These are phyloP conservation scores for Colletotrichum simmondsii DNA, from an alignment of 2,329 filamentous ascomycete genomes.

Conservation along the genomic window DNA sequence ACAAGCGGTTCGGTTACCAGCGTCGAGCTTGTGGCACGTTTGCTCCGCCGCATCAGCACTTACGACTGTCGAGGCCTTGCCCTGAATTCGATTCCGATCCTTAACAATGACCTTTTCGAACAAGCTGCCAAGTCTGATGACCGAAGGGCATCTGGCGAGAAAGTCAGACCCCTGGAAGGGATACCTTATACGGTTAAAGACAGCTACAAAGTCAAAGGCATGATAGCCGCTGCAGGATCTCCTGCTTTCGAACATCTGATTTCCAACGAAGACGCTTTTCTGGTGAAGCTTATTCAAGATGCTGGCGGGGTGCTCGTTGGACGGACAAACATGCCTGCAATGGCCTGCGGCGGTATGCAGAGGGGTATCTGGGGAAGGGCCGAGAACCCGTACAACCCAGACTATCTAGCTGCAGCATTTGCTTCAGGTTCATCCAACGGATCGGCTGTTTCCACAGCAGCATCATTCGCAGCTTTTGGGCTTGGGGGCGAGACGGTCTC, in stretches of 20 bases:
- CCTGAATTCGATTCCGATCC: too few relatives aligned
- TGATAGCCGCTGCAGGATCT: slow-evolving; percentile 65
- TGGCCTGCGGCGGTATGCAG: slow-evolving; percentile 66
- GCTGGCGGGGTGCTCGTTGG: slow-evolving; percentile 64
- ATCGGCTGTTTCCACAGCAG: slow-evolving; percentile 57
- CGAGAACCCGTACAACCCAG: slow-evolving; percentile 62
- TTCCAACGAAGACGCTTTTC: slow-evolving; percentile 63
- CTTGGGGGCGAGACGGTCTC: slow-evolving; percentile 64
- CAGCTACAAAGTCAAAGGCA: slow-evolving; percentile 57
- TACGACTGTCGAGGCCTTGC: too few relatives aligned
- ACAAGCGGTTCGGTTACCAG: too few relatives aligned
- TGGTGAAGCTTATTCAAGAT: slow-evolving; percentile 57
- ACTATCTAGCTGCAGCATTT: slow-evolving; percentile 62
- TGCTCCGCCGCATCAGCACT: too few relatives aligned
- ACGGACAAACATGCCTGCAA: slow-evolving; percentile 67
- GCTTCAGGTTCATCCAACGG: slow-evolving; percentile 66
- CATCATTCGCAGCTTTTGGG: slow-evolving; percentile 61
- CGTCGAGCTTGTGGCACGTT: too few relatives aligned
- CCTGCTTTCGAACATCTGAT: slow-evolving; percentile 62
- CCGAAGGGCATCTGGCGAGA: too few relatives aligned
- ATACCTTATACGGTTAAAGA: too few relatives aligned
- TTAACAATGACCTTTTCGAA: too few relatives aligned
- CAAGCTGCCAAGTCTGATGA: too few relatives aligned
- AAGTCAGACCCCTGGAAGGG: too few relatives aligned
- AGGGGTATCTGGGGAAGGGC: slow-evolving; percentile 62